Conservation (phyloP, 352 stramenopile species). For the Globisporangium solare region DNA sequence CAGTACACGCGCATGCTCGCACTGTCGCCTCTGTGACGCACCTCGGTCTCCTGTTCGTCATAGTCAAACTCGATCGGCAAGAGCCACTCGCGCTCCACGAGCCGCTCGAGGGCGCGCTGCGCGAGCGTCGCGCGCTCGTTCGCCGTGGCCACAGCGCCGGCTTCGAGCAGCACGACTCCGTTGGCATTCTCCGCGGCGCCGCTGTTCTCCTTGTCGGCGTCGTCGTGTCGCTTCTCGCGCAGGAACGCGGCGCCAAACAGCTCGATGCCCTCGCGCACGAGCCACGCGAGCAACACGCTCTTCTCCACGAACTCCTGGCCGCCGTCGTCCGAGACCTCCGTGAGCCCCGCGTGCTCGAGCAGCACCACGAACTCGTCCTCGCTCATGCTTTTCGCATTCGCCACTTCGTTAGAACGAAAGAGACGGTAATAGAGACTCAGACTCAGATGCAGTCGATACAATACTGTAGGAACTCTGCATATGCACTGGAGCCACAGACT, state of each 20-base stretch:
- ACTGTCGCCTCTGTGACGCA: constrained; percentile 4
- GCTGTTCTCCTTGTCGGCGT: constrained; percentile 8
- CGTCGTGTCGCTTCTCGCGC: not conserved
- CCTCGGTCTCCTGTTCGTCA: constrained; percentile 39
- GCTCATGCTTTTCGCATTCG: constrained; percentile 35
- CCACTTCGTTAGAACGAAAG: not conserved
- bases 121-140: constrained; percentile 35
- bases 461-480: too few species aligned
- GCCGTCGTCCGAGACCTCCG: constrained; percentile 65
- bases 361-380: constrained; percentile 86
- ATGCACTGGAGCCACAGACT: too few species aligned
- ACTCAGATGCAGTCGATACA: too few species aligned
- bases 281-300: constrained; percentile 58
- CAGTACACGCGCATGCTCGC: not conserved
- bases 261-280: constrained; percentile 63
- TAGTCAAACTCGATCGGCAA: constrained; percentile 47
- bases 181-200: constrained; percentile 19
- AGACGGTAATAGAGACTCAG: too few species aligned
- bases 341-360: constrained; percentile 70
- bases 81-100: constrained; percentile 63
- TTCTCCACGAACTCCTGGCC: constrained; percentile 71
- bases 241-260: constrained; percentile 42
- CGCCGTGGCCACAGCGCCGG: constrained; percentile 2
- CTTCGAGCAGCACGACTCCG: constrained; percentile 20
- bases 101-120: constrained; percentile 37